Base-by-base conservation (phyloP, 1,284 basidiomycete species). In the Rhodotorula sp. region DNA sequence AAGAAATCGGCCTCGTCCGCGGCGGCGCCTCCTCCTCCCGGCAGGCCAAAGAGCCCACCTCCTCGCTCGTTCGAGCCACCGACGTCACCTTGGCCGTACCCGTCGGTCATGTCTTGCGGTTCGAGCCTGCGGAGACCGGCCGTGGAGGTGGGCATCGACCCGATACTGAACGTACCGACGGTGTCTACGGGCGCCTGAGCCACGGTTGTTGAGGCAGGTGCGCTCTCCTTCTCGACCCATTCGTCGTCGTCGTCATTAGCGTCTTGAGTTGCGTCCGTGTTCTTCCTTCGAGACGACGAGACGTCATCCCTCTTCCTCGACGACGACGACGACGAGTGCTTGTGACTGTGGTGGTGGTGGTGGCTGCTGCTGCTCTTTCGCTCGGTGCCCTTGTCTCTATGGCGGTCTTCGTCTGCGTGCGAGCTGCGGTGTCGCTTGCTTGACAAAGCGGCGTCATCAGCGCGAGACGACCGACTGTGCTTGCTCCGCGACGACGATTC, bases 1-100 rank as follows among this genome's bases (percentile, higher is more conserved):
- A 97, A 95, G 81, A 97, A 94, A 80, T 95, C 93, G 84, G 84
- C 52, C 38, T 67, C 67, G 31, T 68, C 61, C 15, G 55, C 45
- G 45, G 59, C 59, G 14, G 57, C 58, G 31, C 54, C 50, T 3
- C n/a, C 65, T 48, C 50, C 58, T 49, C 56, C 52, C 43, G 56
- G 59, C 56, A 62, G 60, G 21, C 58, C 76, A 66, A 69, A 77
- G 68, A 66, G 72, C 23, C 68, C 74, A 26, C 60, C 68, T 15
- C 64, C 70, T 58, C 71, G 28, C n/a, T 26, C 21, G 48, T 38
- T 57, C 10, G 56, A 59, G 26, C 62, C 69, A 85, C 87, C 82
- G 14, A 79, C 78, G 4, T 85, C 82, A 1, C 85, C 79, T 59
- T 90, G 89, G 21, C 88, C 90, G 77, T 90, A 91, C 23, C 85